Evolutionary conservation across 192 early-diverging fungal genomes (phyloP).

Genomic region (Coemansia sp.): DNA sequence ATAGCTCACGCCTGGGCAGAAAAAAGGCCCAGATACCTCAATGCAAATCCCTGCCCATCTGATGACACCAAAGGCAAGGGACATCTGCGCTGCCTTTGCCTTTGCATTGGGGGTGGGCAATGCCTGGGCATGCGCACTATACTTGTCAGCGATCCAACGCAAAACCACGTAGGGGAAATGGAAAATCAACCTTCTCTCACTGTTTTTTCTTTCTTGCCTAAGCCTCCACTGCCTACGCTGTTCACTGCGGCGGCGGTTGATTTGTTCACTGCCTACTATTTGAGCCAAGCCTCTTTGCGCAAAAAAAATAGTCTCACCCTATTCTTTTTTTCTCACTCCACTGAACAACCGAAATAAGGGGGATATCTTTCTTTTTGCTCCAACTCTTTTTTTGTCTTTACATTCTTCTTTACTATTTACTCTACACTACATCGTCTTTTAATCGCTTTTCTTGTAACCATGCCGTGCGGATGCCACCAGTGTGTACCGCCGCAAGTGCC

Average conservation of each 20-base stretch:
- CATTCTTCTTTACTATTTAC: neutral
- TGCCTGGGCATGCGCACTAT: constrained; percentile 1
- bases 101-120: neutral
- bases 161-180: neutral
- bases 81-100: neutral
- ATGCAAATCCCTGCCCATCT: neutral
- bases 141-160: neutral
- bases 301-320: neutral
- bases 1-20: neutral
- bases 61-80: neutral
- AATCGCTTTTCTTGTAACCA: constrained; percentile 6
- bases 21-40: neutral
- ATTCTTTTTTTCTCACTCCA: neutral
- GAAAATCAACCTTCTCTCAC: neutral
- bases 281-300: neutral
- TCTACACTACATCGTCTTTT: neutral
- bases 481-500: constrained; percentile 17
- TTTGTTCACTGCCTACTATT: neutral
- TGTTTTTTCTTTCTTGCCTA: neutral
- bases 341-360: neutral
- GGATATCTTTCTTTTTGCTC: neutral
- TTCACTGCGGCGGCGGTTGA: neutral
- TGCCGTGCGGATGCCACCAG: constrained; percentile 31
- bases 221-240: neutral
- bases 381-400: constrained; percentile 5